A percentile compares a stretch with the other conserved stretches of the same genome.
phyloP scores from a whole-genome alignment of 2,329 filamentous ascomycete species.

The Albifimbria verrucaria region DNA sequence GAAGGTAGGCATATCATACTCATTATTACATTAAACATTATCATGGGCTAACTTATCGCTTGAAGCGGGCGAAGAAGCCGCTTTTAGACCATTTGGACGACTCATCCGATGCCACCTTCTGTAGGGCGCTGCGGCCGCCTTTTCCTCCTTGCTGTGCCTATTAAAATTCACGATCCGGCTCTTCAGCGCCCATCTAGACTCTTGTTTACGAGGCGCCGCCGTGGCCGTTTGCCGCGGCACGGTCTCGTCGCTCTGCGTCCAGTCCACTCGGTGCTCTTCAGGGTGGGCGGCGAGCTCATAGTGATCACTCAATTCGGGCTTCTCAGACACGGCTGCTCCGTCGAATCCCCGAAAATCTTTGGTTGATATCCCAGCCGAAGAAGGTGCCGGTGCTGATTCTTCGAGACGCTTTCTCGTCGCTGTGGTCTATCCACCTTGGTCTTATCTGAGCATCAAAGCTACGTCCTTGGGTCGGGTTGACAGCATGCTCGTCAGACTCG shows the following conservation, averaged over 20 bases:
- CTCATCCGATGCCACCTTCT: slow-evolving; percentile 5
- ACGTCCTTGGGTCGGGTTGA: slow-evolving; percentile 18
- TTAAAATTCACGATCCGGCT: slow-evolving; percentile 34
- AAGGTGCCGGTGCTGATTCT: slow-evolving; percentile 37
- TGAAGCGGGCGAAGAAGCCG: slow-evolving; percentile 43
- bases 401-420: slow-evolving; percentile 16
- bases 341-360: background rate
- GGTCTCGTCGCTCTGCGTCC: slow-evolving; percentile 55
- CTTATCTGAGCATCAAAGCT: slow-evolving; percentile 26
- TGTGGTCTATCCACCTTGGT: slow-evolving; percentile 6
- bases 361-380: slow-evolving; percentile 4
- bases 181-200: slow-evolving; percentile 49
- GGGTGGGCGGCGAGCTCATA: slow-evolving; percentile 17
- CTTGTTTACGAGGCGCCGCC: slow-evolving; percentile 36
- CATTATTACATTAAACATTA: slow-evolving; percentile 1
- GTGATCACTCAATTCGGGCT: slow-evolving; percentile 12
- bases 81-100: slow-evolving; percentile 30
- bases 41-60: slow-evolving; percentile 25
- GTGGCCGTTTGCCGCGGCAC: slow-evolving; percentile 11
- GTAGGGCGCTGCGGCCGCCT: slow-evolving; percentile 6
- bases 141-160: slow-evolving; percentile 23
- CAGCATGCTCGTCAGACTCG: slow-evolving; percentile 24
- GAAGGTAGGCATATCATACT: slow-evolving; percentile 5
- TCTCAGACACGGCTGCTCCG: background rate
- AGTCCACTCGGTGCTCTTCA: slow-evolving; percentile 47